Conservation (phyloP, 179 eudicot genomes). For the Pouteria campechiana region DNA sequence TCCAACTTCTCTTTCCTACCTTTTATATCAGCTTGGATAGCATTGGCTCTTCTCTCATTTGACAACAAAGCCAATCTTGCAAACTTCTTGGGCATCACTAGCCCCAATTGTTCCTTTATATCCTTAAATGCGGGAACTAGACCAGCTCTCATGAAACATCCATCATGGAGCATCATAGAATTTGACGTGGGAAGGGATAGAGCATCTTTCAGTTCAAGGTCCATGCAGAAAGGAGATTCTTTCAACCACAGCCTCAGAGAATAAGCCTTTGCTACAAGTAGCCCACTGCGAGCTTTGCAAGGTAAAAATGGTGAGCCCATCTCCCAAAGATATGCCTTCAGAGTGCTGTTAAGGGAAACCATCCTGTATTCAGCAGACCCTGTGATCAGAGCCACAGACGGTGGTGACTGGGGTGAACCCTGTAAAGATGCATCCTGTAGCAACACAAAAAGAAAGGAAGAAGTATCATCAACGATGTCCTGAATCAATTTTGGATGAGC, state of each 20-base stretch:
- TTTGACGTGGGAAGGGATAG: slow-evolving; percentile 53
- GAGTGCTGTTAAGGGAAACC: slow-evolving; percentile 72
- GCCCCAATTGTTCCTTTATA: slow-evolving; percentile 61
- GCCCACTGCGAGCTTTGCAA: slow-evolving; percentile 64
- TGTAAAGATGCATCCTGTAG: slow-evolving; percentile 92
- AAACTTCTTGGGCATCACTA: slow-evolving; percentile 76
- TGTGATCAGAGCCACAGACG: slow-evolving; percentile 81
- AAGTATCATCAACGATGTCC: too few relatives aligned
- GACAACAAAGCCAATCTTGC: slow-evolving; percentile 79
- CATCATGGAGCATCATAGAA: slow-evolving; percentile 82
- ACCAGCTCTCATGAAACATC: slow-evolving; percentile 79
- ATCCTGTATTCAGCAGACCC: slow-evolving; percentile 77
- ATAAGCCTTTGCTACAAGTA: slow-evolving; percentile 92
- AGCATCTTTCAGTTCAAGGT: slow-evolving; percentile 81
- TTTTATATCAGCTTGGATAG: slow-evolving; percentile 61
- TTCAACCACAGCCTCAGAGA: slow-evolving; percentile 92
- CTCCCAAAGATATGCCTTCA: slow-evolving; percentile 94
- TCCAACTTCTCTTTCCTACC: slow-evolving; percentile 65
- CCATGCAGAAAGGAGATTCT: slow-evolving; percentile 89
- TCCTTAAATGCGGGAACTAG: slow-evolving; percentile 93
- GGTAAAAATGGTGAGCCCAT: slow-evolving; percentile 99
- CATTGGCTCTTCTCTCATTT: slow-evolving; percentile 59
- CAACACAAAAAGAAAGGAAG: too few relatives aligned
- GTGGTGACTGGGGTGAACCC: slow-evolving; percentile 92
- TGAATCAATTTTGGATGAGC: too few relatives aligned